These are phyloP conservation scores for Tilletiaria anomala DNA, from an alignment of 1,284 basidiomycete genomes.

Conservation along the genomic window DNA sequence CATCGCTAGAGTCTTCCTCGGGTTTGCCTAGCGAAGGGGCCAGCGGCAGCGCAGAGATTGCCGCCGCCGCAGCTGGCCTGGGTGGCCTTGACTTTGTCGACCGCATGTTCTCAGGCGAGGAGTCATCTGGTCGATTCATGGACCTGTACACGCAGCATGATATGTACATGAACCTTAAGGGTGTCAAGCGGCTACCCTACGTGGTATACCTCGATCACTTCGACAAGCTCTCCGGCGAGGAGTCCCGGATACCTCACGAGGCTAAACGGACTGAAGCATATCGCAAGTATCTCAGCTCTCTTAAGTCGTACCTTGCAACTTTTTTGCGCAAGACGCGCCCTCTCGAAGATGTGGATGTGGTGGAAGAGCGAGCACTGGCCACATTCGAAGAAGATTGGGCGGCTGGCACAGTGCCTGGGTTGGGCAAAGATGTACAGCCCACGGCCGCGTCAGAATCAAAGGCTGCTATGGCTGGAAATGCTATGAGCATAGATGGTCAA, in stretches of 20 bases:
- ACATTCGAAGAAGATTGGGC: constrained; percentile 73
- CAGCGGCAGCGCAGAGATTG: constrained; percentile 2
- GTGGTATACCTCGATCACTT: constrained; percentile 57
- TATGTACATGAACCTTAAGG: constrained; percentile 61
- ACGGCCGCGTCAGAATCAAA: too few relatives aligned
- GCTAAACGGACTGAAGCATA: constrained; percentile 30
- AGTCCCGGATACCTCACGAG: constrained; percentile 10
- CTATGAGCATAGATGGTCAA: constrained; percentile 21
- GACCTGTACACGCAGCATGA: constrained; percentile 81
- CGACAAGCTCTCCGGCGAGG: constrained; percentile 51
- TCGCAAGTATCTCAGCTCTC: constrained; percentile 27
- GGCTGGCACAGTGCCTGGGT: constrained; percentile 56
- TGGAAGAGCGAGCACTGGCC: constrained; percentile 51
- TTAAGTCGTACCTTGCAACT: constrained; percentile 69
- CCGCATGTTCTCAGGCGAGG: constrained; percentile 55
- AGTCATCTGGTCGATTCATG: constrained; percentile 82
- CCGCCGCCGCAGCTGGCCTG: constrained; percentile 3
- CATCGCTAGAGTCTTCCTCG: constrained; percentile 24
- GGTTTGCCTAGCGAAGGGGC: constrained; percentile 10
- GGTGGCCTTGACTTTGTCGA: constrained; percentile 21
- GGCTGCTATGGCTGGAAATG: constrained; percentile 15
- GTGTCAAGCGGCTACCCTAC: constrained; percentile 74
- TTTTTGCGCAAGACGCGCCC: constrained; percentile 80
- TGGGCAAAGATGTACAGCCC: constrained; percentile 46
- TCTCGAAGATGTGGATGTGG: constrained; percentile 60